Conservation (phyloP, 805 yeast species). For the Zygotorulaspora sp. region DNA sequence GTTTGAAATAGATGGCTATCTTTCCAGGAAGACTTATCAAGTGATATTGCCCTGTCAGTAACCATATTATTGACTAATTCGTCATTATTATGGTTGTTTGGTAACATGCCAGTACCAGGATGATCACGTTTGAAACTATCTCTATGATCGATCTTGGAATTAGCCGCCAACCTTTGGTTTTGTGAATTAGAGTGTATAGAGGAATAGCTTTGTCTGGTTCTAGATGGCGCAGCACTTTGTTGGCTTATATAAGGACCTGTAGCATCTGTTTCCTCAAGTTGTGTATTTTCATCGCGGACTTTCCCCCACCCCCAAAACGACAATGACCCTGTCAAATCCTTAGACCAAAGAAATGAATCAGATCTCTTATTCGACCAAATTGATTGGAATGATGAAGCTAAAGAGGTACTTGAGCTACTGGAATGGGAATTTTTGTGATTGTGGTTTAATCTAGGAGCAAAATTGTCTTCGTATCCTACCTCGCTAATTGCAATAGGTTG, state of each 20-base stretch:
- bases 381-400: constrained; percentile 14
- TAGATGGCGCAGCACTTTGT: constrained; percentile 2
- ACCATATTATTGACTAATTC: constrained; percentile 1
- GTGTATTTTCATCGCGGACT: constrained; percentile 10
- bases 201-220: constrained; percentile 9
- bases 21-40: constrained; percentile 8
- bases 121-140: constrained; percentile 13
- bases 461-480: not conserved
- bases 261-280: not conserved
- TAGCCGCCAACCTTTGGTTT: constrained; percentile 8
- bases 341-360: constrained; percentile 24
- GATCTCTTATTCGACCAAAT: constrained; percentile 15
- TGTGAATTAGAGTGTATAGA: constrained; percentile 5
- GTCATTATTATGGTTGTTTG: not conserved
- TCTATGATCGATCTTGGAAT: constrained; percentile 5
- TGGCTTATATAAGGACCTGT: constrained; percentile 1
- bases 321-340: constrained; percentile 25
- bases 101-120: not conserved
- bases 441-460: not conserved
- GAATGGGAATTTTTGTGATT: constrained; percentile 6
- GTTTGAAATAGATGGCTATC: constrained; percentile 18
- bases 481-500: constrained; percentile 19
- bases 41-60: not conserved
- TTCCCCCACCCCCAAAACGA: constrained; percentile 30
- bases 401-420: constrained; percentile 10